Conservation (phyloP, 1,284 basidiomycete genomes). For the Cystobasidium sp. region DNA sequence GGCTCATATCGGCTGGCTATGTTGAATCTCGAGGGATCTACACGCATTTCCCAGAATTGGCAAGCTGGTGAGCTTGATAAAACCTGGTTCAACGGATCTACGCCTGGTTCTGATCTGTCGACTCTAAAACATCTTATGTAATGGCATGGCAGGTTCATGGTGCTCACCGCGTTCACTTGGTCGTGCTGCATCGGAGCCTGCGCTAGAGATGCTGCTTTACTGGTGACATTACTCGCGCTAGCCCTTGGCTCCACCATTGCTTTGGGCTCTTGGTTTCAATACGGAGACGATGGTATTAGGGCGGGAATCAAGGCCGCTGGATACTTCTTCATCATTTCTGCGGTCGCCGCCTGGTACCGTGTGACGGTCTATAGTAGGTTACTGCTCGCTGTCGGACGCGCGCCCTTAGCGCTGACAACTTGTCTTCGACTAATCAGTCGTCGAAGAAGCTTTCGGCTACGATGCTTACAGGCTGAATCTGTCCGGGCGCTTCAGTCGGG, state of each 20-base stretch:
- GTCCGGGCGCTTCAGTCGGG: constrained; percentile 5
- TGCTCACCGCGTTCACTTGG: constrained; percentile 26
- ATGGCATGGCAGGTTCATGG: constrained; percentile 15
- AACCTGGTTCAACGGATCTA: no score
- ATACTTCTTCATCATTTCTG: constrained; percentile 24
- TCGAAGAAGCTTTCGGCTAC: constrained; percentile 30
- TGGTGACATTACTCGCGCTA: not conserved
- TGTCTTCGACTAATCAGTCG: not conserved
- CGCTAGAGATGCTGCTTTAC: constrained; percentile 16
- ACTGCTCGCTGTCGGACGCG: not conserved
- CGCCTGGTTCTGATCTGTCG: no score
- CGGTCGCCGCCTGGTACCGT: constrained; percentile 13
- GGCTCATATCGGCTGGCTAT: constrained; percentile 17
- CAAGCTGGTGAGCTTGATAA: constrained; percentile 8
- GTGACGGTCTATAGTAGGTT: constrained; percentile 19
- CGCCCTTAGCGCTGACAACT: not conserved
- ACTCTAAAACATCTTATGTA: no score
- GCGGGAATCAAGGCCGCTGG: constrained; percentile 21
- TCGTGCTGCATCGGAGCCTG: constrained; percentile 5
- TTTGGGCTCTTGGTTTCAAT: constrained; percentile 21
- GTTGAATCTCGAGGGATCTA: not conserved
- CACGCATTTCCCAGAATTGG: constrained; percentile 20
- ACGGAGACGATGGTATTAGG: constrained; percentile 20
- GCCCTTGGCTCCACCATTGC: constrained; percentile 9
- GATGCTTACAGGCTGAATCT: constrained; percentile 27